These are phyloP conservation scores for Salix udensis DNA, from an alignment of 345 rosid genomes.

Conservation along the genomic window DNA sequence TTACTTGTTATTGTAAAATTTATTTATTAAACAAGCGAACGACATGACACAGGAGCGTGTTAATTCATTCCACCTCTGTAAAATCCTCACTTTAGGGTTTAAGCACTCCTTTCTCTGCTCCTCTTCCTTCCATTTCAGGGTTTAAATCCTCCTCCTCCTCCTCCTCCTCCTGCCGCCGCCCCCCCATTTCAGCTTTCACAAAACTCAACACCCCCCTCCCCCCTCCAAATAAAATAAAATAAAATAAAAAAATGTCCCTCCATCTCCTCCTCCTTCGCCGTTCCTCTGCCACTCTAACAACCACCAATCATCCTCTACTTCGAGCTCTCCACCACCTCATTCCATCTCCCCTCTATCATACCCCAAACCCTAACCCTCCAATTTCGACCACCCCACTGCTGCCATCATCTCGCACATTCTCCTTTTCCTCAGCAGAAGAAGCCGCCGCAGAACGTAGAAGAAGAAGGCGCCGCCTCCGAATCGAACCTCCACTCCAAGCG, in stretches of 20 bases:
- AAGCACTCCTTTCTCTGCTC: neutral
- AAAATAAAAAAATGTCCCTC: conserved; percentile 52
- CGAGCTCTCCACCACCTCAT: conserved; percentile 5
- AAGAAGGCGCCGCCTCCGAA: conserved; percentile 81
- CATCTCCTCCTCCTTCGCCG: conserved; percentile 36
- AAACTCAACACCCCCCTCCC: neutral
- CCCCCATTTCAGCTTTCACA: neutral
- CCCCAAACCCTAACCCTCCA: conserved; percentile 13
- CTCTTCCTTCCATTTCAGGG: too few species aligned
- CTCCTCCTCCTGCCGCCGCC: neutral
- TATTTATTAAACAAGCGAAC: too few species aligned
- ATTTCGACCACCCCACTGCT: conserved; percentile 5
- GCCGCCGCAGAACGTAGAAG: conserved; percentile 94
- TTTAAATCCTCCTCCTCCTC: too few species aligned
- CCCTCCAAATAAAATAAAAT: neutral
- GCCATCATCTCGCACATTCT: conserved; percentile 40
- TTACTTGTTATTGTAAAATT: too few species aligned
- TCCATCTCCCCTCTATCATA: neutral
- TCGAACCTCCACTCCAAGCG: conserved; percentile 92
- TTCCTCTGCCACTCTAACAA: neutral
- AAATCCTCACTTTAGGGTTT: conserved; percentile 18
- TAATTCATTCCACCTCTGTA: neutral
- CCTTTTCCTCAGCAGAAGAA: conserved; percentile 92
- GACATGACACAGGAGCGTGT: too few species aligned
- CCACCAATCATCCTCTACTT: neutral